Evolutionary conservation across 2,329 filamentous ascomycete species (phyloP).

Genomic region (Ophioceras dolichostomum): DNA sequence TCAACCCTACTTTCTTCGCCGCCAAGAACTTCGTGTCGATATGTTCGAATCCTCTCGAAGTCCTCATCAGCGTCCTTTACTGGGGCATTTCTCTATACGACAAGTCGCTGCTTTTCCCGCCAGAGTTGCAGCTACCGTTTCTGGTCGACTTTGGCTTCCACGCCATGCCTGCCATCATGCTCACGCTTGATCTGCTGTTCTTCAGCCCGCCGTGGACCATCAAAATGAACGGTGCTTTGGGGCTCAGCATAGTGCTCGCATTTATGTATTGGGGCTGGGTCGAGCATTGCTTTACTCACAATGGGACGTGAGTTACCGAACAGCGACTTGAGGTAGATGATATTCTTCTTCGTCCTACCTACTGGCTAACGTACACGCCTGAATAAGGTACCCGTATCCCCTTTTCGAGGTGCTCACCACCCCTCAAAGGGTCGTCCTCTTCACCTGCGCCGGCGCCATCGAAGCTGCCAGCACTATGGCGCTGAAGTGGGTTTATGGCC

Average conservation of each 20-base stretch:
- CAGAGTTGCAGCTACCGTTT: constrained; percentile 41
- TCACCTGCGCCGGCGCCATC: constrained; percentile 53
- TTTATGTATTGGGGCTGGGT: constrained; percentile 69
- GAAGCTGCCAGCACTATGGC: constrained; percentile 60
- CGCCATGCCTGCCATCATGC: constrained; percentile 50
- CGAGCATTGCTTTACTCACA: constrained; percentile 60
- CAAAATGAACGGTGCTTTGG: constrained; percentile 43
- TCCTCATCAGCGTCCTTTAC: constrained; percentile 60
- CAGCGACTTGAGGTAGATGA: too few relatives aligned
- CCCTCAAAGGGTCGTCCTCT: constrained; percentile 54
- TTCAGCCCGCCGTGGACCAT: constrained; percentile 64
- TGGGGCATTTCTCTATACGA: constrained; percentile 54
- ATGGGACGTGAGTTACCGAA: constrained; percentile 43
- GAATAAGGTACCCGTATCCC: constrained; percentile 68
- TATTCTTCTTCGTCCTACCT: too few relatives aligned
- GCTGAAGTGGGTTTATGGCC: constrained; percentile 59
- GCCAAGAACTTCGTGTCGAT: constrained; percentile 57
- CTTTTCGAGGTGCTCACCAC: constrained; percentile 61
- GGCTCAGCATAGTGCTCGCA: constrained; percentile 44
- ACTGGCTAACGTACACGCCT: background rate
- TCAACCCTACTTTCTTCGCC: constrained; percentile 44
- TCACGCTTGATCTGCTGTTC: constrained; percentile 53
- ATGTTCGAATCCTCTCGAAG: constrained; percentile 55
- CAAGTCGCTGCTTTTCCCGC: constrained; percentile 36
- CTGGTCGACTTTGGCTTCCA: constrained; percentile 51